Conservation (phyloP, 805 yeast species). For the Candida bentonensis region DNA sequence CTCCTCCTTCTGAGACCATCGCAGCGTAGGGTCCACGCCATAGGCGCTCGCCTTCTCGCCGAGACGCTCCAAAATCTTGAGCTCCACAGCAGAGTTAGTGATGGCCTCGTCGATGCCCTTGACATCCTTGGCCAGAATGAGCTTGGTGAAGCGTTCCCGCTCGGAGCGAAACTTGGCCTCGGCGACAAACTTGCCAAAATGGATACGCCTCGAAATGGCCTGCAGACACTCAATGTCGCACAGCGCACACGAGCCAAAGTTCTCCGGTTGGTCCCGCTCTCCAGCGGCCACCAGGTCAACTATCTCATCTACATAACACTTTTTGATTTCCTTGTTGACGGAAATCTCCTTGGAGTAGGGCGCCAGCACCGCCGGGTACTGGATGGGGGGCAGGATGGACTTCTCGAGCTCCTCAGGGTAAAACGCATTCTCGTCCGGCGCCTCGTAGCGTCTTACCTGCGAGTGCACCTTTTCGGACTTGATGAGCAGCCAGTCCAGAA, state of each 20-base stretch:
- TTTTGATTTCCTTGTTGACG: constrained; percentile 55
- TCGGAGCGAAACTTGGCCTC: constrained; percentile 79
- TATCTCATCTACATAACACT: constrained; percentile 55
- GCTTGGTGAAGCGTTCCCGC: constrained; percentile 41
- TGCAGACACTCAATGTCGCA: constrained; percentile 81
- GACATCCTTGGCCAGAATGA: constrained; percentile 53
- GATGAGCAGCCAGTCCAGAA: constrained; percentile 71
- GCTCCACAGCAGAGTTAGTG: constrained; percentile 80
- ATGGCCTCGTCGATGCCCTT: constrained; percentile 66
- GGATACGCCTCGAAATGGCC: constrained; percentile 81
- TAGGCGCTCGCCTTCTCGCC: constrained; percentile 70
- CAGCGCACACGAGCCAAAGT: constrained; percentile 73
- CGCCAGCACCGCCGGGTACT: constrained; percentile 71
- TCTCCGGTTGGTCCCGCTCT: constrained; percentile 66
- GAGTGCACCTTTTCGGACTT: constrained; percentile 66
- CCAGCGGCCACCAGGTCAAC: constrained; percentile 60
- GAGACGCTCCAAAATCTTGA: constrained; percentile 64
- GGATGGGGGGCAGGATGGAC: constrained; percentile 65
- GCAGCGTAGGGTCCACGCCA: constrained; percentile 76
- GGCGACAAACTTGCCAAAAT: constrained; percentile 95
- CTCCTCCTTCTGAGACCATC: constrained; percentile 43
- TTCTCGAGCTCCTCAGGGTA: constrained; percentile 52
- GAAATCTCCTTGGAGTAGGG: constrained; percentile 59
- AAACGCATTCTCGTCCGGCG: constrained; percentile 90
- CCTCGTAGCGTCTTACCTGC: constrained; percentile 76